Base-by-base conservation (phyloP, 2,329 filamentous ascomycete genomes). In the Cyclaneusma minus region DNA sequence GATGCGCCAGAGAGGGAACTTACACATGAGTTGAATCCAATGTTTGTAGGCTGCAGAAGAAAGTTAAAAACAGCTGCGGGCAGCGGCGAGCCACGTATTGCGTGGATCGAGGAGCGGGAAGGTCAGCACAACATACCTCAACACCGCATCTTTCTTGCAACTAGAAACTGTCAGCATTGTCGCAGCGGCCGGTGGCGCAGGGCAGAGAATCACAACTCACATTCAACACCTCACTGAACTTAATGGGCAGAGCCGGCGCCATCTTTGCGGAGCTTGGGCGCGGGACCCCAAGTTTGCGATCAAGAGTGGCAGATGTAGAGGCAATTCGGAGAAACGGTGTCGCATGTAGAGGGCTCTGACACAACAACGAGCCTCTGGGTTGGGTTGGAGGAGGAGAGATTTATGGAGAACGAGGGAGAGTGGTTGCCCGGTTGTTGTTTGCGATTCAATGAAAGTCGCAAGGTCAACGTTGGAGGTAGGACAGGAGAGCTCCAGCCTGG, bases 171-270 rank as follows among this genome's bases (percentile, higher is more conserved):
- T 45, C 24, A 51, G 42, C 38, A 41, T 35, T 25, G 41, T 67
- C 56, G 35, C n/a, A n/a, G n/a, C 60, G 54, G 37, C 56, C 55
- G 34, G 60, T 47, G 41, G 50, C 55, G 45, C 50, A 48, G 53
- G 64, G 60, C 56, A 46, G 51, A 37, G n/a, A n/a, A n/a, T 91
- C 82, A 3, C 70, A 84, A 0, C 82, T 79, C 24, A 76, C 71
- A 64, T 85, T 80, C 54, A 87, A 68, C 49, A 87, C 70, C 73
- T 92, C 84, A 54, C 78, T 79, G 58, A 93, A 91, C 64, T 83
- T 84, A 61, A 93, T 92, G 49, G 81, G 83, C 50, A 91, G 64
- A 56, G 74, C 68, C 52, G 72, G 40, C 31, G 37, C 42, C 44
- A 48, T 48, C 30, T 42, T 40, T n/a, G n/a, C n/a, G n/a, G n/a